Evolutionary conservation across 176 grass and related monocot species (phyloP).

Genomic region (Puya raimondii): DNA sequence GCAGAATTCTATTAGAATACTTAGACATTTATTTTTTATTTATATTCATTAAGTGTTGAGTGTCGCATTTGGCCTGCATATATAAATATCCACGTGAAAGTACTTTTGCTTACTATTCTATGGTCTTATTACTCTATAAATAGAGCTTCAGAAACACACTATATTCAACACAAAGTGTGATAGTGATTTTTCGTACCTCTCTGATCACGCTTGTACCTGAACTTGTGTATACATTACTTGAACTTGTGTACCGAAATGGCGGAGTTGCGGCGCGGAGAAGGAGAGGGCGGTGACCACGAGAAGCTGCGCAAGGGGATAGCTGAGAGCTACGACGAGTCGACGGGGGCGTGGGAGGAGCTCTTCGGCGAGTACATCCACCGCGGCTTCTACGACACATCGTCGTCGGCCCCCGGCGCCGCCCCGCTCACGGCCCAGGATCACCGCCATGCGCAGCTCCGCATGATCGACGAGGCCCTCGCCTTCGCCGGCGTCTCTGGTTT

Average conservation of each 20-base stretch:
- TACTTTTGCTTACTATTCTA: too few relatives aligned
- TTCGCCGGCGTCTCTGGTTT: slow-evolving; percentile 66
- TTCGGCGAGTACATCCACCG: slow-evolving; percentile 99
- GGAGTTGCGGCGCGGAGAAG: background rate
- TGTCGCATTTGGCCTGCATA: too few relatives aligned
- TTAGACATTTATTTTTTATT: too few relatives aligned
- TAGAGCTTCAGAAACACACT: too few relatives aligned
- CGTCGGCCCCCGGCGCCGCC: slow-evolving; percentile 12
- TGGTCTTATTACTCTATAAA: too few relatives aligned
- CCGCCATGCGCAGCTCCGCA: slow-evolving; percentile 70
- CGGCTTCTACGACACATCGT: slow-evolving; percentile 52
- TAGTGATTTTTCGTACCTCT: too few relatives aligned
- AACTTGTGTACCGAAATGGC: background rate
- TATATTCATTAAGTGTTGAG: too few relatives aligned
- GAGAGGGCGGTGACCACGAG: slow-evolving; percentile 14
- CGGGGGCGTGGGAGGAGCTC: slow-evolving; percentile 64
- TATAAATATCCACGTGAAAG: too few relatives aligned
- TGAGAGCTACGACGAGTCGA: slow-evolving; percentile 92
- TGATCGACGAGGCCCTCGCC: slow-evolving; percentile 82
- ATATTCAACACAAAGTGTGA: too few relatives aligned
- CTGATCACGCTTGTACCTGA: too few relatives aligned
- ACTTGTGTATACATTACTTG: too few relatives aligned
- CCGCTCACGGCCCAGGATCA: slow-evolving; percentile 73
- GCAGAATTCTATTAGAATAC: too few relatives aligned
- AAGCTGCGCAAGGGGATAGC: slow-evolving; percentile 87